Conservation (phyloP, 1,284 basidiomycete genomes). For the Cutaneotrichosporon sp. region DNA sequence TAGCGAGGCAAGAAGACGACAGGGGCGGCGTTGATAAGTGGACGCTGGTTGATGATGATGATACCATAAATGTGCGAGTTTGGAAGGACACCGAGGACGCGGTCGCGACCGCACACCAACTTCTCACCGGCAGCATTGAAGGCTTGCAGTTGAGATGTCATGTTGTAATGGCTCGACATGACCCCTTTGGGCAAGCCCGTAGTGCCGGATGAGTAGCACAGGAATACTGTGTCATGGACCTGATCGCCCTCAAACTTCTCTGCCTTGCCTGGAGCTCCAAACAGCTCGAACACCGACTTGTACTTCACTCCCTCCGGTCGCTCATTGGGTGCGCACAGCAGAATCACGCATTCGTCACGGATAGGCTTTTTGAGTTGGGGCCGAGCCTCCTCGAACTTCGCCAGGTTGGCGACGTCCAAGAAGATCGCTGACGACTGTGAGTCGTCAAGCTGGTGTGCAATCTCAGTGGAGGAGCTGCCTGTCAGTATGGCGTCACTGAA, state of each 20-base stretch:
- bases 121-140: neutral
- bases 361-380: neutral
- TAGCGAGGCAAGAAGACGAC: conserved; percentile 67
- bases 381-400: conserved; percentile 30
- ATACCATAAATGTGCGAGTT: conserved; percentile 17
- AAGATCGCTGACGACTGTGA: conserved; percentile 56
- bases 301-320: conserved; percentile 6
- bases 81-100: conserved; percentile 13
- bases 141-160: conserved; percentile 45
- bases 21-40: conserved; percentile 57
- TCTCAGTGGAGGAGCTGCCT: conserved; percentile 28
- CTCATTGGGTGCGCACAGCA: conserved; percentile 2
- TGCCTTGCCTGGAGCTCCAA: neutral
- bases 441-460: conserved; percentile 49
- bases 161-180: conserved; percentile 60
- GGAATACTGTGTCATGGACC: conserved; percentile 12
- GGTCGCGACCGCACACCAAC: conserved; percentile 1
- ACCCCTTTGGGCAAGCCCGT: conserved; percentile 42
- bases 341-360: conserved; percentile 1
- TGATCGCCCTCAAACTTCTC: conserved; percentile 5
- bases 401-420: conserved; percentile 54
- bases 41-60: conserved; percentile 54
- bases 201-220: conserved; percentile 67
- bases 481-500: neutral
- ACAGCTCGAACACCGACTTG: neutral